Conservation (phyloP, 352 stramenopile species). For the Phytophthora sojae region DNA sequence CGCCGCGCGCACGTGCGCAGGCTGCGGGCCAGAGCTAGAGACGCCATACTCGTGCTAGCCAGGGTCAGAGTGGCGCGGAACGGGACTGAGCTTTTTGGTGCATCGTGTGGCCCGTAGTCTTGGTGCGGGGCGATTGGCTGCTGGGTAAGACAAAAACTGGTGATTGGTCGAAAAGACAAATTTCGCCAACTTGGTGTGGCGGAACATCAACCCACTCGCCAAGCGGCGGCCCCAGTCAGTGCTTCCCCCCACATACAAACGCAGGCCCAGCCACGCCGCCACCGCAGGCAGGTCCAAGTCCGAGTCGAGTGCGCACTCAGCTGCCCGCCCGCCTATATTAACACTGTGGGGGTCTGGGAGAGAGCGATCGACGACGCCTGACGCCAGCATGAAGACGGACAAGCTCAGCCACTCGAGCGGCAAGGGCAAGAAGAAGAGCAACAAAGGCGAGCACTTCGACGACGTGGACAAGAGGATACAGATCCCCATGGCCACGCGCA, state of each 20-base stretch:
- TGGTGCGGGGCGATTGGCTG: slow-evolving; percentile 17
- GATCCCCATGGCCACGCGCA: slow-evolving; percentile 63
- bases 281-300: too few relatives aligned
- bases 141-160: too few relatives aligned
- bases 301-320: too few relatives aligned
- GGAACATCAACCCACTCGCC: slow-evolving; percentile 13
- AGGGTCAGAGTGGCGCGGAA: neutral
- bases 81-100: neutral
- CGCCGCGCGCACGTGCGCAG: slow-evolving; percentile 30
- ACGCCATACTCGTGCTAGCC: slow-evolving; percentile 24
- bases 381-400: slow-evolving; percentile 38
- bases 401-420: slow-evolving; percentile 14
- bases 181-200: slow-evolving; percentile 19
- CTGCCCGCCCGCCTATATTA: too few relatives aligned
- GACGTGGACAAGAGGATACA: slow-evolving; percentile 80
- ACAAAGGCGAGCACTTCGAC: slow-evolving; percentile 28
- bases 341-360: too few relatives aligned
- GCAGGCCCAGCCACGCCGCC: neutral
- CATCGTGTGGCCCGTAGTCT: slow-evolving; percentile 32
- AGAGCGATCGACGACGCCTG: neutral
- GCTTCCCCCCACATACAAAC: slow-evolving; percentile 20
- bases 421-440: slow-evolving; percentile 29
- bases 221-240: neutral
- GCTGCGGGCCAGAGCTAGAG: slow-evolving; percentile 30
- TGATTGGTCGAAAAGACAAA: too few relatives aligned